Percentiles rank a stretch among this genome's conserved stretches.
Evolutionary conservation across 192 early-diverging fungal species (phyloP).

Genomic region (Gonapodya prolifera): DNA sequence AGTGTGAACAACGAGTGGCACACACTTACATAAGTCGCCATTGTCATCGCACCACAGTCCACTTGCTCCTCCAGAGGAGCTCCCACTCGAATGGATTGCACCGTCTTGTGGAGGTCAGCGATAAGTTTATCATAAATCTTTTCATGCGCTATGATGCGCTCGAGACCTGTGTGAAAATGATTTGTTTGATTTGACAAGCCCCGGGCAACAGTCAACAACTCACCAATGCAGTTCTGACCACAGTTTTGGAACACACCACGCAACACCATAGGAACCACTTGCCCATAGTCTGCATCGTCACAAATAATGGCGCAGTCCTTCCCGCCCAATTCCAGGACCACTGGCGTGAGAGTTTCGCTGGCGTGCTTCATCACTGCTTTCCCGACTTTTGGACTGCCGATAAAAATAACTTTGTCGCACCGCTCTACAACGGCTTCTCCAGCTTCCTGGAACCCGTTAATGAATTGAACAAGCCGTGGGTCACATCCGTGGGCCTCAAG

Average conservation of each 20-base stretch:
- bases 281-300: constrained; percentile 52
- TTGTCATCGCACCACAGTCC: constrained; percentile 78
- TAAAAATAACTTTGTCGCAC: constrained; percentile 58
- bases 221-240: constrained; percentile 65
- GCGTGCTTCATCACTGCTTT: constrained; percentile 61
- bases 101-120: constrained; percentile 37
- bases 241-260: constrained; percentile 77
- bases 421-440: constrained; percentile 54
- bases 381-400: constrained; percentile 74
- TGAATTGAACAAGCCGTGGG: constrained; percentile 62
- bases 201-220: background rate
- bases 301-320: constrained; percentile 79
- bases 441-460: constrained; percentile 68
- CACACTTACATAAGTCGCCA: constrained; percentile 42
- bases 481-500: constrained; percentile 60
- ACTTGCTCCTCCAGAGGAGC: constrained; percentile 51
- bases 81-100: constrained; percentile 54
- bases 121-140: constrained; percentile 56
- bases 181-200: background rate
- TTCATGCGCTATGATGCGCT: constrained; percentile 67
- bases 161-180: constrained; percentile 48
- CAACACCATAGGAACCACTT: constrained; percentile 60
- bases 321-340: constrained; percentile 80
- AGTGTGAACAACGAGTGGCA: background rate
- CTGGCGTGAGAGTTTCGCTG: constrained; percentile 59